Conservation (phyloP, 2,329 filamentous ascomycete species). For the Aspergillus nomiae region DNA sequence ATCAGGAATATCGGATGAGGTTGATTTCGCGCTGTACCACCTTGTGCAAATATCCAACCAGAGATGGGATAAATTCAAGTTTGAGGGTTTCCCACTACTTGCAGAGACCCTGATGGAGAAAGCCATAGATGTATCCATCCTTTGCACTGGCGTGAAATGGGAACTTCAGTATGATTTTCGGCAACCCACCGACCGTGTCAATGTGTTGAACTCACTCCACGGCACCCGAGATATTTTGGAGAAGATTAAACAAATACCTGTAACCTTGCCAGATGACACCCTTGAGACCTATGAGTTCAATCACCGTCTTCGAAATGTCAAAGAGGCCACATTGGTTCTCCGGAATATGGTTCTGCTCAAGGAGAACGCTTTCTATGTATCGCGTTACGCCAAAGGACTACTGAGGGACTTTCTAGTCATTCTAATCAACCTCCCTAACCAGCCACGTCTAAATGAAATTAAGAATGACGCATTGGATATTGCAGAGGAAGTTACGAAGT, state of each 20-base stretch:
- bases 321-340: conserved; percentile 82
- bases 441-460: conserved; percentile 73
- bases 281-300: conserved; percentile 72
- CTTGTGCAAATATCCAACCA: conserved; percentile 95
- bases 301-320: conserved; percentile 73
- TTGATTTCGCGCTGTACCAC: conserved; percentile 91
- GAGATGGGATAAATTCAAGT: conserved; percentile 91
- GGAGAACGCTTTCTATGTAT: conserved; percentile 82
- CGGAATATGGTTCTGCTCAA: conserved; percentile 94
- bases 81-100: conserved; percentile 85
- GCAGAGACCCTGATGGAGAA: conserved; percentile 88
- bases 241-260: conserved; percentile 65
- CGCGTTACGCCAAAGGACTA: conserved; percentile 64
- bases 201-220: conserved; percentile 64
- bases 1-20: conserved; percentile 76
- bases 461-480: conserved; percentile 92
- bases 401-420: conserved; percentile 83
- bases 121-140: conserved; percentile 71
- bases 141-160: conserved; percentile 85
- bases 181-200: conserved; percentile 55
- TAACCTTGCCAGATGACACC: conserved; percentile 62
- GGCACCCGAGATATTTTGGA: conserved; percentile 74
- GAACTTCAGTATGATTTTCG: conserved; percentile 67
- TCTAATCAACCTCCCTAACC: conserved; percentile 72
- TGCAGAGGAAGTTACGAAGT: conserved; percentile 85